phyloP scores from a whole-genome alignment of 768 basidiomycete species.

The Leccinum disarticulatum region DNA sequence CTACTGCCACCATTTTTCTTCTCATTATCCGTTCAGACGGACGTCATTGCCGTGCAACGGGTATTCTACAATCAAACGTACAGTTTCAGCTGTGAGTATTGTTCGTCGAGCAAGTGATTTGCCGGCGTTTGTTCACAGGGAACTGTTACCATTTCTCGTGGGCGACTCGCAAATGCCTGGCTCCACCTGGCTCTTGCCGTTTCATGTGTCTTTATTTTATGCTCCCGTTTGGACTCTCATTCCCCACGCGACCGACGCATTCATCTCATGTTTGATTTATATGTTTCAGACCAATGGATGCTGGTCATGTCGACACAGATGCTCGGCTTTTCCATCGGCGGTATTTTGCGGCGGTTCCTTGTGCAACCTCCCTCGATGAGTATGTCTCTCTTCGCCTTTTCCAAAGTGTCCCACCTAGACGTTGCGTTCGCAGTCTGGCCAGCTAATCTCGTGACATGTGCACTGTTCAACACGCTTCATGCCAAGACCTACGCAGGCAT shows the following conservation, averaged over 20 bases:
- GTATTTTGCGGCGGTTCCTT: constrained; percentile 58
- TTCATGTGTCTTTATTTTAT: not conserved
- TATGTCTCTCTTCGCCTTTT: constrained; percentile 24
- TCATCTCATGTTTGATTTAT: not conserved
- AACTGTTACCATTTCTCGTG: not conserved
- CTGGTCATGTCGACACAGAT: constrained; percentile 71
- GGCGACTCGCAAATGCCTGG: too few relatives aligned
- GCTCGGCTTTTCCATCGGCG: constrained; percentile 63
- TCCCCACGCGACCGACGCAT: not conserved
- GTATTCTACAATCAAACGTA: constrained; percentile 63
- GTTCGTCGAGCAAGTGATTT: not conserved
- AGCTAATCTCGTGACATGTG: constrained; percentile 64
- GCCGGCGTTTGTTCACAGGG: not conserved
- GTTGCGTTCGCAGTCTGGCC: constrained; percentile 67
- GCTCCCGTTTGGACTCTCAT: not conserved
- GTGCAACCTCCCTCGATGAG: constrained; percentile 68
- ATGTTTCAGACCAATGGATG: constrained; percentile 51
- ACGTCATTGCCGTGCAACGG: constrained; percentile 71
- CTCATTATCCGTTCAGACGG: constrained; percentile 40
- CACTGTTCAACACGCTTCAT: constrained; percentile 74
- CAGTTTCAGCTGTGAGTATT: constrained; percentile 46
- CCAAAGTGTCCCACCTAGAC: not conserved
- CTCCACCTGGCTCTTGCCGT: not conserved
- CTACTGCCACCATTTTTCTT: not conserved
- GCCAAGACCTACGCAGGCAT: constrained; percentile 48